Evolutionary conservation across 345 rosid species (phyloP).

Genomic region (Gossypium anomalum): DNA sequence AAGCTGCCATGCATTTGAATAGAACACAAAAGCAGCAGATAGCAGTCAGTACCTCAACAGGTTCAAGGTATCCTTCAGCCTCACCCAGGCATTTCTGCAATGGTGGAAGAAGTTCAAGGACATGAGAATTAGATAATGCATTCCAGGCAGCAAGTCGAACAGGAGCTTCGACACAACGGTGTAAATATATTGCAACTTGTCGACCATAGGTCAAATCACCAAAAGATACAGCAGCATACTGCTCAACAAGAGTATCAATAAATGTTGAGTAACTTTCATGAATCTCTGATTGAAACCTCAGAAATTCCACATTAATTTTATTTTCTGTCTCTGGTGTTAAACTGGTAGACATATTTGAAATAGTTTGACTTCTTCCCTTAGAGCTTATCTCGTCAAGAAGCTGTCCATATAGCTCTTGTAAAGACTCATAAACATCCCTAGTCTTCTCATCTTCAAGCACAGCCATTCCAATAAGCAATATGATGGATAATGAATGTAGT

Average conservation of each 20-base stretch:
- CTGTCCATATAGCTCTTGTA: conserved; percentile 72
- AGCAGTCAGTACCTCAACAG: conserved; percentile 53
- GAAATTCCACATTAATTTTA: conserved; percentile 25
- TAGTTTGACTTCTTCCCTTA: conserved; percentile 11
- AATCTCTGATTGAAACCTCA: conserved; percentile 67
- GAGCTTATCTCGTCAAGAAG: conserved; percentile 47
- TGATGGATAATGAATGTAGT: conserved; percentile 71
- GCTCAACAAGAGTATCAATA: conserved; percentile 72
- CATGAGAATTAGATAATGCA: conserved; percentile 52
- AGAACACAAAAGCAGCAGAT: neutral
- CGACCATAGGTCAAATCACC: conserved; percentile 70
- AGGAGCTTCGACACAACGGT: conserved; percentile 56
- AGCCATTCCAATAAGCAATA: conserved; percentile 65
- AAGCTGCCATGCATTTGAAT: neutral
- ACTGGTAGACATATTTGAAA: conserved; percentile 7
- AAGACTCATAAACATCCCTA: conserved; percentile 51
- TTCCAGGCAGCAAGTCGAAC: conserved; percentile 77
- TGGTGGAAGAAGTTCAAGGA: conserved; percentile 80
- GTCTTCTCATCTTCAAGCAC: conserved; percentile 68
- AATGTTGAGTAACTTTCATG: conserved; percentile 68
- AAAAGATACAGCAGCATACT: conserved; percentile 74
- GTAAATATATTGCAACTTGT: conserved; percentile 71
- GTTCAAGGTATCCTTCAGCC: conserved; percentile 73
- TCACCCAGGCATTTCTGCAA: conserved; percentile 57
- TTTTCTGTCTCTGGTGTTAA: conserved; percentile 20